Evolutionary conservation across 1,139 yeast genomes (phyloP).

Genomic region (Debaryomycetaceae sp.): DNA sequence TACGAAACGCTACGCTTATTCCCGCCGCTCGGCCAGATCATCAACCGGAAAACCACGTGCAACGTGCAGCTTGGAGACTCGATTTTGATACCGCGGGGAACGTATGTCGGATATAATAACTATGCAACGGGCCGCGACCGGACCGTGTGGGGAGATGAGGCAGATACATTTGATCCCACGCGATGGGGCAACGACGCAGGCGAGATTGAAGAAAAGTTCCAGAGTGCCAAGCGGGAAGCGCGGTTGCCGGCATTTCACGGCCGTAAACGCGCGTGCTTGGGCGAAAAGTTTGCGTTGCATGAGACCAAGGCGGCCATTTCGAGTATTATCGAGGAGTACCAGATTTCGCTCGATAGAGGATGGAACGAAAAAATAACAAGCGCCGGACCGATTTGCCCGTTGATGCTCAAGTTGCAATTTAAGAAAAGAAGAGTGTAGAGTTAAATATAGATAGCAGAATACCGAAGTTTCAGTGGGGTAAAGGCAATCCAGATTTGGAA

Average conservation of each 20-base stretch:
- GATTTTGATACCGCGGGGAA: constrained; percentile 41
- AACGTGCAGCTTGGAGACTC: constrained; percentile 26
- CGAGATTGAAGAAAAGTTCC: constrained; percentile 28
- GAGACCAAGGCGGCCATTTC: constrained; percentile 31
- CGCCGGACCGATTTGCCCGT: constrained; percentile 14
- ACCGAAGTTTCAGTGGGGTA: not conserved
- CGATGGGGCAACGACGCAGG: constrained; percentile 43
- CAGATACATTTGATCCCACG: constrained; percentile 38
- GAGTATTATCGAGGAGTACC: constrained; percentile 23
- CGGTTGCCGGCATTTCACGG: constrained; percentile 51
- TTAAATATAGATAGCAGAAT: too few species aligned
- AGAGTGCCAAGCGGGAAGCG: constrained; percentile 31
- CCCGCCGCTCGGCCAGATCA: constrained; percentile 52
- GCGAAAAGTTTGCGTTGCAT: constrained; percentile 46
- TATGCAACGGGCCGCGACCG: constrained; percentile 44
- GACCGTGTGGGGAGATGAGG: constrained; percentile 38
- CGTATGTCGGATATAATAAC: constrained; percentile 48
- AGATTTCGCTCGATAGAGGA: constrained; percentile 23
- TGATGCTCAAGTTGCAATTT: constrained; percentile 2
- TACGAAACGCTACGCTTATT: constrained; percentile 43
- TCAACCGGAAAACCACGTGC: constrained; percentile 37
- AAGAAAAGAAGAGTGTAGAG: not conserved
- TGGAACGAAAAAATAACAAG: constrained; percentile 49
- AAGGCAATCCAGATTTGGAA: not conserved
- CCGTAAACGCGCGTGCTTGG: constrained; percentile 49